Base-by-base conservation (phyloP, 805 yeast species). In the Candida palmyrensis region DNA sequence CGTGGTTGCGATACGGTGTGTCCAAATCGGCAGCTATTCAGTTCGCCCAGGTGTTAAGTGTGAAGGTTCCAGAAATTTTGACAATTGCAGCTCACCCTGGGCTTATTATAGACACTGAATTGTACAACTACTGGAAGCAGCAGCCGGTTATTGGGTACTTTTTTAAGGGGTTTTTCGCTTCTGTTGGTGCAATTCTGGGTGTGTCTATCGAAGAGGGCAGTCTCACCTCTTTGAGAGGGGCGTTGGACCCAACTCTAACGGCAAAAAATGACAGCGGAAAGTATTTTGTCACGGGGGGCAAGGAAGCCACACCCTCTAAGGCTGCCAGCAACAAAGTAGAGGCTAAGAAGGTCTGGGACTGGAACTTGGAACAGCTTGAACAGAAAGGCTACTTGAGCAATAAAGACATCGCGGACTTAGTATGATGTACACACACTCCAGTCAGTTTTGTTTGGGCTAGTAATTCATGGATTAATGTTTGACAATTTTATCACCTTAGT, bases 31-130 rank as follows among this genome's bases (percentile, higher is more conserved):
- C 61, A 2, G 47, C 41, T 12, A 58, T 64, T 22, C 66, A 61
- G 32, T 44, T 52, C 29, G 47, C 53, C 35, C 52, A 44, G 29
- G 43, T 47, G 29, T 43, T 62, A 11, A 58, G 57, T 11, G 32
- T 40, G 18, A 39, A 43, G 17, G 39, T 54, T 35, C 66, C 66
- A 4, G 43, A 53, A n/a, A 54, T 63, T 8, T 40, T 60, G 18
- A 44, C 50, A 5, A 37, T 59, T n/a, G 40, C 69, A 1, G 56
- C 59, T 2, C 71, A 65, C 32, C 70, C 71, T 2, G 71, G 71
- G 1, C 43, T 61, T 3, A 47, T 64, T 30, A 37, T 59, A 12
- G 55, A 49, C 5, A 61, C 70, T 2, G 57, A 43, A 19, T 48
- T 64, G 17, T 62, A 55, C 41, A 47, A 48, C 32, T 39, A 51